Evolutionary conservation across 192 early-diverging fungal genomes (phyloP), one percentile per base, ranked within the genome.

Genomic region (Thoreauomyces humboldtii): DNA sequence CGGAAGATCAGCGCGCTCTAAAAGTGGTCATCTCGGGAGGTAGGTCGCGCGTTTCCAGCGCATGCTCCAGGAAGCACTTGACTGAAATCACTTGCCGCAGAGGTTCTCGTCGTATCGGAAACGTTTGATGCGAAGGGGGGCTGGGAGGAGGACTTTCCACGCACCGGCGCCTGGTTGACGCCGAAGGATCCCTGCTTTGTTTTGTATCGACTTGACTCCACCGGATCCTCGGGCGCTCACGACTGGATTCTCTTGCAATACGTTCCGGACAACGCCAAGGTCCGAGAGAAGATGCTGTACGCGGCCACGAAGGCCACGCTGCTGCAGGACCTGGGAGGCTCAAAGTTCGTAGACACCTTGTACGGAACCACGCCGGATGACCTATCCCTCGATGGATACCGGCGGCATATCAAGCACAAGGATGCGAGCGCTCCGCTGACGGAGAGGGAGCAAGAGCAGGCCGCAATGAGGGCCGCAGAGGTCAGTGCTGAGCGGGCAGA

Each of bases 221-320:
- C 65, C 32, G 31, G 55, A 5, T 56, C 70, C 17, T 31, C 58
- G 7, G 76, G 74, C 31, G 71, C 72, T 17, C 64, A 72, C 48
- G 74, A 82, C 36, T 95, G 92, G 92, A 75, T 91, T 41, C 79
- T 95, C 41, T 70, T 89, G 44, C 73, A 83, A 31, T 93, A 87
- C 72, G 88, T 93, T 5, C 93, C 93, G 1, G 93, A 95, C 64
- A 42, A 79, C 27, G 87, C 91, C 25, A 81, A 79, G 32, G 65
- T 69, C 28, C 81, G 94, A 24, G 88, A 92, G 53, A 96, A 97
- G 73, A 98, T 96, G 93, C 78, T 98, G 34, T 94, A 95, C 64
- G 93, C 96, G 11, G 86, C 93, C 5, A 86, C 90, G 22, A 86
- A 89, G 55, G 87, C 89, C 7, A 86, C 90, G 5, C 70, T 96